Percentiles rank a stretch among this genome's conserved stretches.
Evolutionary conservation across 2,329 filamentous ascomycete genomes (phyloP).

Genomic region (Aspergillaceae sp.): DNA sequence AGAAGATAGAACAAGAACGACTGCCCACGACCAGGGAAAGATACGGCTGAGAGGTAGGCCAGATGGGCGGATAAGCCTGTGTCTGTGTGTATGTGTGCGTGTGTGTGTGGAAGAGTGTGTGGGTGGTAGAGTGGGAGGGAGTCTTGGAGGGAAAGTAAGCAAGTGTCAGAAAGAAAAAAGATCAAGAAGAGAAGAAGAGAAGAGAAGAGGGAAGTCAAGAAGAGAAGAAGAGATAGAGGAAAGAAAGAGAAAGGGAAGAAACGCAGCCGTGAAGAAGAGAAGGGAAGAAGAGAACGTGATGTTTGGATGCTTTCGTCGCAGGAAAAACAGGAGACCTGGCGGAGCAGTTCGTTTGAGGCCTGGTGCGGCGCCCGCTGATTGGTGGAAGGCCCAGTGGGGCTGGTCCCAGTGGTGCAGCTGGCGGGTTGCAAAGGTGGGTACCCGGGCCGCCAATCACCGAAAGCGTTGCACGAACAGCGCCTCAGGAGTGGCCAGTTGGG

Average conservation of each 20-base stretch:
- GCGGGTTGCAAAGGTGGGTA: not conserved
- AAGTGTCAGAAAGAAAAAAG: slow-evolving; percentile 8
- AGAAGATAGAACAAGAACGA: slow-evolving; percentile 16
- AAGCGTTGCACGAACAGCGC: too few species aligned
- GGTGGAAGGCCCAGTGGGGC: not conserved
- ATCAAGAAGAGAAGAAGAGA: slow-evolving; percentile 7
- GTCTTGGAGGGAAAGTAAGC: not conserved
- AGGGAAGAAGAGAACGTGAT: slow-evolving; percentile 6
- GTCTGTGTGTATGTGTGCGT: too few species aligned
- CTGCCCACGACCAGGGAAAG: slow-evolving; percentile 11
- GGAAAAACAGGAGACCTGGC: slow-evolving; percentile 5
- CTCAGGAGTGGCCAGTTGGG: too few species aligned
- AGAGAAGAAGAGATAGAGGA: slow-evolving; percentile 8
- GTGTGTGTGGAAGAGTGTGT: slow-evolving; percentile 4
- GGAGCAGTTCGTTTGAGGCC: not conserved
- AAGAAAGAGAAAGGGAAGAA: slow-evolving; percentile 7
- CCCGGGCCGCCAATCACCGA: too few species aligned
- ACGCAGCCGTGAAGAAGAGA: slow-evolving; percentile 3
- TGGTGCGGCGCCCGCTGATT: not conserved
- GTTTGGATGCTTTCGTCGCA: not conserved
- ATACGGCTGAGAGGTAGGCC: not conserved
- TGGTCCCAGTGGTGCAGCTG: not conserved
- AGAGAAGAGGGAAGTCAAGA: slow-evolving; percentile 6
- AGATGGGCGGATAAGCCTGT: slow-evolving; percentile 1
- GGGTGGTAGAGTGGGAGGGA: too few species aligned